Evolutionary conservation across 768 basidiomycete genomes (phyloP).

Genomic region (Panaeolus papilionaceus): DNA sequence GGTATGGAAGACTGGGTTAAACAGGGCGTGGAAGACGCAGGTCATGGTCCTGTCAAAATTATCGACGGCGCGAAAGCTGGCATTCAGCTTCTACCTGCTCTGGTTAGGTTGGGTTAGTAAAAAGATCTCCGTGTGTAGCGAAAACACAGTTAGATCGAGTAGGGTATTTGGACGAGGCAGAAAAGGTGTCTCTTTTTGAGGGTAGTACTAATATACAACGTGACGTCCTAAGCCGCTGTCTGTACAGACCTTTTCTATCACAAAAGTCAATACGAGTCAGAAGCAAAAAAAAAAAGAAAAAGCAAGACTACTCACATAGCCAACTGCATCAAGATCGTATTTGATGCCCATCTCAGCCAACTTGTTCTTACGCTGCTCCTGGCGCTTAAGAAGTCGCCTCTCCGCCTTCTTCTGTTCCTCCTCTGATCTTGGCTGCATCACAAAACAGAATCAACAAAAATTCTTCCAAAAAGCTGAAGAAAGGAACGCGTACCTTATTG

Average conservation of each 20-base stretch:
- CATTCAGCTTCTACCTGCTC: constrained; percentile 38
- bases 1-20: constrained; percentile 43
- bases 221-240: constrained; percentile 11
- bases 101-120: constrained; percentile 35
- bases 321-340: constrained; percentile 82
- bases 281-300: neutral
- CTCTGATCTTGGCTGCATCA: constrained; percentile 70
- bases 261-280: constrained; percentile 1
- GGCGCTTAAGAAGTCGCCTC: constrained; percentile 75
- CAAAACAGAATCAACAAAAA: neutral
- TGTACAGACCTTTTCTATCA: constrained; percentile 34
- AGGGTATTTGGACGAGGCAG: neutral
- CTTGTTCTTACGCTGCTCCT: constrained; percentile 79
- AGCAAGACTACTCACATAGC: constrained; percentile 68
- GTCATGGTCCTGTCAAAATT: constrained; percentile 33
- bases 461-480: neutral
- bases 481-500: constrained; percentile 68
- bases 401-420: constrained; percentile 70
- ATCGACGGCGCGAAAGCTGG: constrained; percentile 48
- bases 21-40: constrained; percentile 34
- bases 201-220: constrained; percentile 4
- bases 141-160: neutral
- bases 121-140: neutral
- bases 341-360: constrained; percentile 83
- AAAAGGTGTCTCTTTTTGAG: neutral